A percentile compares a stretch with the other conserved stretches of the same genome.
Evolutionary conservation across 768 basidiomycete species (phyloP).

Genomic region (Boletus vinaceobasis): DNA sequence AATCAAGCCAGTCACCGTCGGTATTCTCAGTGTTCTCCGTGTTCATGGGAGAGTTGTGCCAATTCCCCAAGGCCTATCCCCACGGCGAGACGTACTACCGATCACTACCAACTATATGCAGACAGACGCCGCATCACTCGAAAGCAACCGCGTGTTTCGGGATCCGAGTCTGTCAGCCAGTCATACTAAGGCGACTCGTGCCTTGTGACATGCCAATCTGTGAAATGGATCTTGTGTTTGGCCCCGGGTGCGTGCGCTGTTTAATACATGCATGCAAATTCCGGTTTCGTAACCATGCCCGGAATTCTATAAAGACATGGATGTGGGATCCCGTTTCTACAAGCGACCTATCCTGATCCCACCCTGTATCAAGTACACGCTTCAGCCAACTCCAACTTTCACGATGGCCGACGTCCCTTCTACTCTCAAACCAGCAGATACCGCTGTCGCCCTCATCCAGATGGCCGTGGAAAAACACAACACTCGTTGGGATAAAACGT

Average conservation of each 20-base stretch:
- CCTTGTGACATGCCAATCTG: not conserved
- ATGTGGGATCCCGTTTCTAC: not conserved
- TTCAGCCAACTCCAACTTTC: not conserved
- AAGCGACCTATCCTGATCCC: not conserved
- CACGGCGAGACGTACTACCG: not conserved
- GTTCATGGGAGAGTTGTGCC: not conserved
- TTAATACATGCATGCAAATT: not conserved
- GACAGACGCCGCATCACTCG: not conserved
- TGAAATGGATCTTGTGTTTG: constrained; percentile 4
- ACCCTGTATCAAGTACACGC: constrained; percentile 5
- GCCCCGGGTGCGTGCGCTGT: not conserved
- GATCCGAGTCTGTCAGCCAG: not conserved
- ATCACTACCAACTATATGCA: not conserved
- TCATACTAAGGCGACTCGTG: not conserved
- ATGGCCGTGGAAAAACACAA: constrained; percentile 59
- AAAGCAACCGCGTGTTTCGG: not conserved
- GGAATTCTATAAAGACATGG: constrained; percentile 18
- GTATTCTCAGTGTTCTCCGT: not conserved
- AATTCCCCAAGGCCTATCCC: not conserved
- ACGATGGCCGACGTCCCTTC: constrained; percentile 30
- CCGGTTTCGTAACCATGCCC: constrained; percentile 7
- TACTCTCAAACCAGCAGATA: constrained; percentile 58
- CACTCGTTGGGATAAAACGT: constrained; percentile 55
- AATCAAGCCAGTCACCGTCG: not conserved
- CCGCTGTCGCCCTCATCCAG: constrained; percentile 56